Evolutionary conservation across 139 green algal species (phyloP).

Genomic region (Chlamydomonas schloesseri): DNA sequence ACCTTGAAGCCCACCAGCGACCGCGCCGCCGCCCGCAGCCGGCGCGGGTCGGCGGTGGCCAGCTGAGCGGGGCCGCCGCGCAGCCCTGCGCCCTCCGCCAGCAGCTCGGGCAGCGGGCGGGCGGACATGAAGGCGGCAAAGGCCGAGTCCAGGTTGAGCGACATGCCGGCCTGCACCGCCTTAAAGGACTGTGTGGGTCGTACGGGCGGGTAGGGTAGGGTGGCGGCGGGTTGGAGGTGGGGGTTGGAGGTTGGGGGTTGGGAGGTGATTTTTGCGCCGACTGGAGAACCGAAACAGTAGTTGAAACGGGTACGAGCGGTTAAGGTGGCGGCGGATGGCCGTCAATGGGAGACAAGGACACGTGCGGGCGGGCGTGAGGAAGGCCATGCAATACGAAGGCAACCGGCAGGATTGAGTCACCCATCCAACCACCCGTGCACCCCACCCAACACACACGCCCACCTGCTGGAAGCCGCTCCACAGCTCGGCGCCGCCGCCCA

Average conservation of each 20-base stretch:
- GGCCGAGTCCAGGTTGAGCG: constrained; percentile 73
- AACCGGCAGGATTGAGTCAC: too few relatives aligned
- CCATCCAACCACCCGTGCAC: not conserved
- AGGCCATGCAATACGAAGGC: too few relatives aligned
- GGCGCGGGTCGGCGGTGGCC: not conserved
- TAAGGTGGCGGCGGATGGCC: too few relatives aligned
- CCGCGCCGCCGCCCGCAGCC: not conserved
- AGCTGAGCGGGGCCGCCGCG: not conserved
- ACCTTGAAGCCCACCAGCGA: constrained; percentile 8
- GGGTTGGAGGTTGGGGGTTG: too few relatives aligned
- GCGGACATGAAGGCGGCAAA: constrained; percentile 65
- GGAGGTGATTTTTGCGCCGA: too few relatives aligned
- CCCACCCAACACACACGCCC: not conserved
- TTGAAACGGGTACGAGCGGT: too few relatives aligned
- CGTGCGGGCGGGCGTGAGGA: too few relatives aligned
- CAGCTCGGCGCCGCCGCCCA: constrained; percentile 38
- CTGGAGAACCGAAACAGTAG: too few relatives aligned
- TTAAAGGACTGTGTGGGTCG: constrained; percentile 51
- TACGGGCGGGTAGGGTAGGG: too few relatives aligned
- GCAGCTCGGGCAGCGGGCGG: constrained; percentile 37
- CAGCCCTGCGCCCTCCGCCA: constrained; percentile 37
- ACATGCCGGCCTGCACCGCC: constrained; percentile 60
- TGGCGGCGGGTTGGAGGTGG: not conserved
- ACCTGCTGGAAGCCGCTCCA: constrained; percentile 45
- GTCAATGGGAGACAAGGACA: too few relatives aligned